Evolutionary conservation across 352 stramenopile genomes (phyloP), one percentile per base, ranked within the genome.

Genomic region (Plasmopara halstedii): DNA sequence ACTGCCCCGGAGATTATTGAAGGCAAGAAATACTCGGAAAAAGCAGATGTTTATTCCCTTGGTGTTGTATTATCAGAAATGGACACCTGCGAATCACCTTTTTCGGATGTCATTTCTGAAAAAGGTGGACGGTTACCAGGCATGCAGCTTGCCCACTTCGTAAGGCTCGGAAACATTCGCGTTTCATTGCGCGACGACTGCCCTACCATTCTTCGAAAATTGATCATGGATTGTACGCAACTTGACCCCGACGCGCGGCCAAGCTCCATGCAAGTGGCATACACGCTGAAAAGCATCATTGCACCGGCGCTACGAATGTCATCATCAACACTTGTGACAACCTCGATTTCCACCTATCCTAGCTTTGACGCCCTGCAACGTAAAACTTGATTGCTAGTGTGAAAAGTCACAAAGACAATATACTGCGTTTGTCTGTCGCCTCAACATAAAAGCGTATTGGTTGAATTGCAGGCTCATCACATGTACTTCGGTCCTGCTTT

Each of bases 1-100:
- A 93, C 82, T 13, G 84, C 84, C 0, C 84, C 85, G 2, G 85
- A 96, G 62, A 90, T 95, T 47, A 88, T 96, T 17, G 61, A 85
- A 46, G 79, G 79, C 50, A 74, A 86, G 31, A 82, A 85, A 26
- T 95, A 90, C 64, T 88, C 70, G 22, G 76, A 92, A 39, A 88
- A 88, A 43, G 81, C 83, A 13, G 85, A 96, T 46, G 81, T 96
- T 25, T 96, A 91, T 58, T 90, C 79, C 22, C 73, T 94, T 18
- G 85, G 84, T 25, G 76, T 94, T 26, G 77, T 92, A 36, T 55
- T 92, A 1, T 85, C 75, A 2, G 80, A 92, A 45, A 69, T 89
- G 46, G 80, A 92, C 37, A 88, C 80, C 32, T 72, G 70, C 36
- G 56, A 80, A 22, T 36, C 56, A 3, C 80, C 80, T 11, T 92